Percentiles rank a stretch among this genome's conserved stretches.
Evolutionary conservation across 139 green algal genomes (phyloP).

Genomic region (Closterium sp.): DNA sequence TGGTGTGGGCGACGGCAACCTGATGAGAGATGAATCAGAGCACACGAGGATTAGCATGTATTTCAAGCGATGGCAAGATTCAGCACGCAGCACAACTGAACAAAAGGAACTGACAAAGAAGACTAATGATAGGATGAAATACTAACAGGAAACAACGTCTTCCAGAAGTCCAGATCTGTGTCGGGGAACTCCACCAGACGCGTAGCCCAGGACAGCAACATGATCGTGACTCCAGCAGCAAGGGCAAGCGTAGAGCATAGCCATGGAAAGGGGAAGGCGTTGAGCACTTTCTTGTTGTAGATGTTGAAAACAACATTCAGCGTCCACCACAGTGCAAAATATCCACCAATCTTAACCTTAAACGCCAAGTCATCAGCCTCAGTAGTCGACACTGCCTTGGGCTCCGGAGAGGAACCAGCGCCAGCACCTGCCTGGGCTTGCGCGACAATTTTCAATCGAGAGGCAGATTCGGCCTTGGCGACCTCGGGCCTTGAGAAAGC

Average conservation of each 20-base stretch:
- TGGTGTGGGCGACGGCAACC: slow-evolving; percentile 75
- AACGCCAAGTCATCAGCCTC: slow-evolving; percentile 25
- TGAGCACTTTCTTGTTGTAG: slow-evolving; percentile 57
- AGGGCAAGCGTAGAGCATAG: slow-evolving; percentile 48
- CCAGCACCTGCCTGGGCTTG: slow-evolving; percentile 1
- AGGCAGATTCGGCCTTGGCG: background rate
- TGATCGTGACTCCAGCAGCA: slow-evolving; percentile 38
- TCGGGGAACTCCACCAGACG: slow-evolving; percentile 17
- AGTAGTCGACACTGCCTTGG: background rate
- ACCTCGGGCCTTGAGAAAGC: background rate
- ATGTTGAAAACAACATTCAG: slow-evolving; percentile 98
- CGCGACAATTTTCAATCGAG: background rate
- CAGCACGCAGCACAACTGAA: too few relatives aligned
- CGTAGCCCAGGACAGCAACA: slow-evolving; percentile 36
- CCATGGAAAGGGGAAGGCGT: slow-evolving; percentile 52
- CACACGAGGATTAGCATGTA: background rate
- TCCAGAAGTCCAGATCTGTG: slow-evolving; percentile 36
- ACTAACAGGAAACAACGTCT: background rate
- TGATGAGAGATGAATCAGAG: background rate
- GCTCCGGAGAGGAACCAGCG: background rate
- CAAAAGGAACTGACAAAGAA: too few relatives aligned
- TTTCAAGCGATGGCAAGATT: background rate
- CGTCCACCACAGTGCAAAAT: slow-evolving; percentile 89
- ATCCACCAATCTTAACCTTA: slow-evolving; percentile 59
- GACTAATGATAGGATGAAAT: background rate